Conservation (phyloP, 768 basidiomycete species). For the Termitomyces sp. region DNA sequence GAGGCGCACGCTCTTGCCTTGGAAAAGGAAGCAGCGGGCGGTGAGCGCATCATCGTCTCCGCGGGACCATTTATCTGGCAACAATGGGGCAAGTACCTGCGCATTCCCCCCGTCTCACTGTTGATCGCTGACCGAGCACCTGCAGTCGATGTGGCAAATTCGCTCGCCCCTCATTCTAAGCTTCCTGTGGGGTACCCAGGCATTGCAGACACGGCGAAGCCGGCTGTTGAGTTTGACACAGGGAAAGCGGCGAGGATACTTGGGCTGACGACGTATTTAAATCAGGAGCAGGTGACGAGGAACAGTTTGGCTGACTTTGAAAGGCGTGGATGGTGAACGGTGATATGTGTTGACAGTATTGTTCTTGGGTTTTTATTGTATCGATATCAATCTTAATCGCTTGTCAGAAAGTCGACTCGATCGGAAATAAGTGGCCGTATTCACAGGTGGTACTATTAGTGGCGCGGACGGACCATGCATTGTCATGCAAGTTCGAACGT, state of each 20-base stretch:
- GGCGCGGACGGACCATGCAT: too few relatives aligned
- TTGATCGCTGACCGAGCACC: too few relatives aligned
- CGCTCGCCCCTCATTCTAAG: too few relatives aligned
- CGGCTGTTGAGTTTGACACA: constrained; percentile 26
- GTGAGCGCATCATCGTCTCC: constrained; percentile 47
- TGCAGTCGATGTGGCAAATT: too few relatives aligned
- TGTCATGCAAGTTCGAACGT: too few relatives aligned
- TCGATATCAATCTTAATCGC: too few relatives aligned
- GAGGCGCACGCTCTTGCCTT: constrained; percentile 49
- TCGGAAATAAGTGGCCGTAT: too few relatives aligned
- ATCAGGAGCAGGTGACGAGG: constrained; percentile 35
- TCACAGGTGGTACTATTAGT: too few relatives aligned
- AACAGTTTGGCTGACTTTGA: constrained; percentile 41
- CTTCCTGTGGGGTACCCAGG: constrained; percentile 32
- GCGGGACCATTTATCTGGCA: constrained; percentile 25
- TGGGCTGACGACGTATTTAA: constrained; percentile 38
- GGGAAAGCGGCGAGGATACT: constrained; percentile 37
- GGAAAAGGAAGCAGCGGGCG: constrained; percentile 42
- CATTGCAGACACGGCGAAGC: constrained; percentile 21
- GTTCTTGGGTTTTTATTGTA: too few relatives aligned
- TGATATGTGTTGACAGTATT: too few relatives aligned
- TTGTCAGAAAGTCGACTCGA: too few relatives aligned
- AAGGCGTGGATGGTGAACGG: constrained; percentile 38
- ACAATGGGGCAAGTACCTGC: constrained; percentile 21
- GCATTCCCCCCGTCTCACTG: constrained; percentile 17